Evolutionary conservation across 1,139 yeast species (phyloP), one percentile per base, ranked within the genome.

Genomic region (Candida mesenterica): DNA sequence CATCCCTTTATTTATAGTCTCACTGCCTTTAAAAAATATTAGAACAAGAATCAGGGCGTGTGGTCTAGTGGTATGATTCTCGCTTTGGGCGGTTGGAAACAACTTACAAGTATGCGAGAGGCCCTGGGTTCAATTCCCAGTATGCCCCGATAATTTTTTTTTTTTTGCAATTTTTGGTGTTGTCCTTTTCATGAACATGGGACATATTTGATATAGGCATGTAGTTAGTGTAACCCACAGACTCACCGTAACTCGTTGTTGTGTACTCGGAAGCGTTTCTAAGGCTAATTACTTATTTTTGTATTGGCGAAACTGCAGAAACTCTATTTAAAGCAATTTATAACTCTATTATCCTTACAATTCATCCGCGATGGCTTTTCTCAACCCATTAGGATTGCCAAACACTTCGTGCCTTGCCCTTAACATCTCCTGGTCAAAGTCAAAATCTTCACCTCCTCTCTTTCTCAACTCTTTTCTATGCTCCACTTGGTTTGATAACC

Each of bases 351-450:
- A 9, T 19, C 39, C 55, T 30, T 64, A 76, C 25, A 79, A 57
- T 40, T 80, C 87, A 53, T 78, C 83, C 8, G 63, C 64, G 40
- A 65, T 49, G 31, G 76, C 78, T 49, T 79, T 79, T 41, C 90
- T 68, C 37, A 66, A 58, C 0, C 85, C 96, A 52, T 76, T 67
- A 8, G 87, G 88, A 50, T 88, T 88, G 2, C 96, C 96, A 62
- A 86, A 88, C 2, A 83, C 77, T 22, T 62, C 55, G 54, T 86
- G 92, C 47, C 95, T 74, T 12, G 82, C 75, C 18, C 67, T 66
- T n/a, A 79, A 53, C 53, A 82, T 56, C 32, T 60, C 62, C 30
- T 65, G 58, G 37, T 73, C 75, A 34, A 76, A 71, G 4, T 57
- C 61, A 17, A 57, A 57, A 38, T 62, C 66, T 10, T 54, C 46